Conservation (phyloP, 768 basidiomycete genomes). For the Agaricus sinodeliciosus region DNA sequence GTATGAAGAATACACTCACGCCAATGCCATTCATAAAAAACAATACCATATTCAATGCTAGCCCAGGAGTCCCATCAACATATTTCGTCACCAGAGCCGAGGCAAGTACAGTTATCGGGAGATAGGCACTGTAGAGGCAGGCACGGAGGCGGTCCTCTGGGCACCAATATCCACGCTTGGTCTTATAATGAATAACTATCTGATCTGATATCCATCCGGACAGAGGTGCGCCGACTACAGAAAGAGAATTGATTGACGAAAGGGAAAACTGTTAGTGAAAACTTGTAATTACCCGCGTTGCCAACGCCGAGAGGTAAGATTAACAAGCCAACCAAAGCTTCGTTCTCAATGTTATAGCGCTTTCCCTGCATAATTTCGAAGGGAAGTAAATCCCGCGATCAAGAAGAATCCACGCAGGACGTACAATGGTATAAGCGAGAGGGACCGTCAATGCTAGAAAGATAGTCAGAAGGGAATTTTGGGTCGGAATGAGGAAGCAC, state of each 20-base stretch:
- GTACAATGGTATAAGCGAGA: slow-evolving; percentile 59
- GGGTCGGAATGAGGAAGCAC: slow-evolving; percentile 10
- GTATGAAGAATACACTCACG: slow-evolving; percentile 27
- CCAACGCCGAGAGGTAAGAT: slow-evolving; percentile 55
- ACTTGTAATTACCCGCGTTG: slow-evolving; percentile 41
- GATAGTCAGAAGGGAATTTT: neutral
- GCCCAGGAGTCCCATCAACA: slow-evolving; percentile 41
- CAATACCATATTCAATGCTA: slow-evolving; percentile 44
- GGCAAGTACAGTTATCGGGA: slow-evolving; percentile 44
- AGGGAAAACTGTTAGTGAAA: neutral
- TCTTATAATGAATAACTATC: slow-evolving; percentile 42
- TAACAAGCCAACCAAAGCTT: slow-evolving; percentile 51
- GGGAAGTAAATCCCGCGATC: neutral
- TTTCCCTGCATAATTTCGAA: slow-evolving; percentile 37
- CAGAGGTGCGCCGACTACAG: slow-evolving; percentile 51
- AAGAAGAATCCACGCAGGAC: slow-evolving; percentile 13
- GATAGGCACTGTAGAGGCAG: slow-evolving; percentile 40
- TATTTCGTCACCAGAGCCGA: slow-evolving; percentile 47
- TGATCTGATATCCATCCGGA: slow-evolving; percentile 55
- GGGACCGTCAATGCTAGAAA: slow-evolving; percentile 46
- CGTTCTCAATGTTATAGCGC: slow-evolving; percentile 48
- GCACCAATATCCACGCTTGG: slow-evolving; percentile 47
- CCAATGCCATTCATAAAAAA: slow-evolving; percentile 62
- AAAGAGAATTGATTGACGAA: neutral
- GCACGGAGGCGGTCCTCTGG: slow-evolving; percentile 66